These are phyloP conservation scores for Colletotrichum chlorophyti DNA, from an alignment of 2,329 filamentous ascomycete genomes.

Conservation along the genomic window DNA sequence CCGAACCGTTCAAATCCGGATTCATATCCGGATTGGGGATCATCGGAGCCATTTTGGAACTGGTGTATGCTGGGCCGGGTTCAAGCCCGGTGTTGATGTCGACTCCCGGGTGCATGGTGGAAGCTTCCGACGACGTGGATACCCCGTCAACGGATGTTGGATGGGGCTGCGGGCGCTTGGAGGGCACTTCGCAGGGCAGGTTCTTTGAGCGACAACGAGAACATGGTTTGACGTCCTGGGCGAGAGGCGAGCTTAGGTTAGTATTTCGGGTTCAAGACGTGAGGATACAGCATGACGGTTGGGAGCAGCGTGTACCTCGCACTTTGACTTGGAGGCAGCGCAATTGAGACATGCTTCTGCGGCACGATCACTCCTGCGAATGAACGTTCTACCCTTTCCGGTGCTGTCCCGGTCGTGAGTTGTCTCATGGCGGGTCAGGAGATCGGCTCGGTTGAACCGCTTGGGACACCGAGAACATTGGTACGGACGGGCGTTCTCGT, in stretches of 20 bases:
- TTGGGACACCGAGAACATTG: constrained; percentile 24
- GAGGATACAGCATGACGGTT: neutral
- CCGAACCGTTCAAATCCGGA: constrained; percentile 7
- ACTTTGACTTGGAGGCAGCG: constrained; percentile 27
- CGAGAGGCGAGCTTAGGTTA: neutral
- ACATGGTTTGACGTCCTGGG: constrained; percentile 20
- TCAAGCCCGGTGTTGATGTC: constrained; percentile 11
- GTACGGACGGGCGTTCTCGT: constrained; percentile 25
- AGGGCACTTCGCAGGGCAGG: constrained; percentile 22
- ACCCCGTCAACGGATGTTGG: constrained; percentile 8
- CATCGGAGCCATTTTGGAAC: constrained; percentile 6
- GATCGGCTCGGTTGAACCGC: constrained; percentile 25
- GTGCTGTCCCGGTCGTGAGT: constrained; percentile 26
- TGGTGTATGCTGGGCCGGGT: neutral
- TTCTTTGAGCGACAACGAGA: constrained; percentile 22
- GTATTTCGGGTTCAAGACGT: neutral
- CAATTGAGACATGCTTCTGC: constrained; percentile 25
- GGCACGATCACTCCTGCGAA: constrained; percentile 23
- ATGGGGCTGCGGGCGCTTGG: constrained; percentile 14
- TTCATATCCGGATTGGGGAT: constrained; percentile 2
- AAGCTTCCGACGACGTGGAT: constrained; percentile 22
- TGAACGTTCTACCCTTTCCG: constrained; percentile 23
- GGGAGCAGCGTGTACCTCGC: constrained; percentile 12
- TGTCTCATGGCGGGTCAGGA: constrained; percentile 25
- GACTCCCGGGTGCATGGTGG: constrained; percentile 15